phyloP scores from a whole-genome alignment of 768 basidiomycete genomes.

The Lentinus tigrinus region DNA sequence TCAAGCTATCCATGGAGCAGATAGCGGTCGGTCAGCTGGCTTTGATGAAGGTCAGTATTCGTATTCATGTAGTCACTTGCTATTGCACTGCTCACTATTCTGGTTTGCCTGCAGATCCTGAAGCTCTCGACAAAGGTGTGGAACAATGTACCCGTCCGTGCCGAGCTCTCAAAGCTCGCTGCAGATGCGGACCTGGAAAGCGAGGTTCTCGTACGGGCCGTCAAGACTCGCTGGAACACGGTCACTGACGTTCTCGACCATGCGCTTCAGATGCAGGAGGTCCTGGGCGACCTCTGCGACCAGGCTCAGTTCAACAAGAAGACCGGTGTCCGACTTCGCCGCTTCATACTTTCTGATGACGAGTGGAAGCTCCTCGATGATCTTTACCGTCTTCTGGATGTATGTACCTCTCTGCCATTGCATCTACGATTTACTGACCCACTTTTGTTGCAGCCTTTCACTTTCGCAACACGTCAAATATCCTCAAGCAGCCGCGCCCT shows the following conservation, averaged over 20 bases:
- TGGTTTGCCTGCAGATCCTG: slow-evolving; percentile 1
- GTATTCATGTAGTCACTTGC: too few species aligned
- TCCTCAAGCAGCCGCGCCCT: slow-evolving; percentile 7
- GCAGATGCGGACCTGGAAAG: neutral
- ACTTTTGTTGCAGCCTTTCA: neutral
- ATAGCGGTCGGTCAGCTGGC: neutral
- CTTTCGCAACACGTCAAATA: neutral
- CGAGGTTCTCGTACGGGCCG: slow-evolving; percentile 12
- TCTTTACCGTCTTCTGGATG: slow-evolving; percentile 18
- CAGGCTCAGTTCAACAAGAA: slow-evolving; percentile 16
- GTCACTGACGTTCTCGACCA: slow-evolving; percentile 18
- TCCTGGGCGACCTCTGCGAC: slow-evolving; percentile 17
- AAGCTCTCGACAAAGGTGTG: slow-evolving; percentile 12
- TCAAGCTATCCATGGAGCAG: too few species aligned
- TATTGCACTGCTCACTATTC: neutral
- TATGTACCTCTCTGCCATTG: neutral
- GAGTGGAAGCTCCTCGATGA: slow-evolving; percentile 25
- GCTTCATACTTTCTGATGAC: slow-evolving; percentile 11
- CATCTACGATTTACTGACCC: too few species aligned
- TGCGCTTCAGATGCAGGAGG: slow-evolving; percentile 13
- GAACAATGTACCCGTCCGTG: slow-evolving; percentile 6
- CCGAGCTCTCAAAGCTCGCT: slow-evolving; percentile 7
- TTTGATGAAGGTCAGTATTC: slow-evolving; percentile 14
- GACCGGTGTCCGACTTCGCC: slow-evolving; percentile 1
- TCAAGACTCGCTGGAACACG: slow-evolving; percentile 28